These are phyloP conservation scores for Fusarium temperatum DNA, from an alignment of 2,329 filamentous ascomycete species.

Conservation along the genomic window DNA sequence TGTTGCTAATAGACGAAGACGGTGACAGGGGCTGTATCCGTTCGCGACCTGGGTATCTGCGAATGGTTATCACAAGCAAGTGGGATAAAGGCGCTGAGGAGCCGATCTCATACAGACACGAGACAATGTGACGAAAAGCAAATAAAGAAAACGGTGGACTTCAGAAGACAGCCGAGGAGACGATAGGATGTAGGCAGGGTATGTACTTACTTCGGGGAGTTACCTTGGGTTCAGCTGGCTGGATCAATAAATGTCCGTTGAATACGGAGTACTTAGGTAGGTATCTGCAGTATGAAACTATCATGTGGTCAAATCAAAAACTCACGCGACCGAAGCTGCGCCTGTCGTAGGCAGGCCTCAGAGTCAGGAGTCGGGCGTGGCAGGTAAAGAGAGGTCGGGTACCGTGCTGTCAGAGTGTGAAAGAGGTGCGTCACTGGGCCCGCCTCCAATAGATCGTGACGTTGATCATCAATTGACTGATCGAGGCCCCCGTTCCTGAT, in stretches of 20 bases:
- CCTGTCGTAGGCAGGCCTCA: conserved; percentile 27
- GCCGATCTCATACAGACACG: not conserved
- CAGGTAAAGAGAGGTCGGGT: conserved; percentile 34
- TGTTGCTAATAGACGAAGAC: not conserved
- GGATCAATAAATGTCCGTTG: conserved; percentile 27
- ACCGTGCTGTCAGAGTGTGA: conserved; percentile 21
- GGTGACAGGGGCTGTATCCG: conserved; percentile 2
- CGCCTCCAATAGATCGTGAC: conserved; percentile 37
- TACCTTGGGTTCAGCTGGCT: not conserved
- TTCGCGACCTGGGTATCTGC: conserved; percentile 7
- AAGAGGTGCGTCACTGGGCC: conserved; percentile 33
- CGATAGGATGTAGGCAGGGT: not conserved
- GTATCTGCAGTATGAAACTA: conserved; percentile 3
- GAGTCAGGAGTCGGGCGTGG: conserved; percentile 20
- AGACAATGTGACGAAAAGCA: not conserved
- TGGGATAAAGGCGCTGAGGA: not conserved
- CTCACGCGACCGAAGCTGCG: conserved; percentile 35
- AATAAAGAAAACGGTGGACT: not conserved
- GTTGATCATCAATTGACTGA: conserved; percentile 20
- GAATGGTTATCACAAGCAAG: conserved; percentile 13
- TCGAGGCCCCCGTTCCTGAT: conserved; percentile 34
- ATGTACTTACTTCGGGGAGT: not conserved
- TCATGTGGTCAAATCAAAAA: conserved; percentile 38
- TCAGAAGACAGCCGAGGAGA: not conserved
- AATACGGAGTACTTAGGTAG: not conserved